phyloP scores from a whole-genome alignment of 73 alveolate genomes.

The Paramecium biaurelia region DNA sequence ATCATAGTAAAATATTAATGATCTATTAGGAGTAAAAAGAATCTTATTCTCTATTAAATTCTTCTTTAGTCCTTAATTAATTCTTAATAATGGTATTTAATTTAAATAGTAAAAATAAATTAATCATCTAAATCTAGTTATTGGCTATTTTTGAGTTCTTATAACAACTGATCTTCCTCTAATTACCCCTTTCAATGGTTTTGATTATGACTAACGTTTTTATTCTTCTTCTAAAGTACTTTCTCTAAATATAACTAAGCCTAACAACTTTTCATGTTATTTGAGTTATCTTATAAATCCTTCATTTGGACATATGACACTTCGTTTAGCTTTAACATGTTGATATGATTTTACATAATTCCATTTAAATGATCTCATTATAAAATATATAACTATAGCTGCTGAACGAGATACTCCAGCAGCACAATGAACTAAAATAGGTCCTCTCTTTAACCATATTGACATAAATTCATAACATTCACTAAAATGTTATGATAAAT shows the following conservation, averaged over 20 bases:
- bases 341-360: conserved; percentile 33
- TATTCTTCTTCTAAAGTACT: background rate
- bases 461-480: background rate
- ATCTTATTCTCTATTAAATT: no score
- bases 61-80: no score
- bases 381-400: conserved; percentile 67
- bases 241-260: background rate
- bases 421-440: conserved; percentile 75
- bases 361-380: conserved; percentile 74
- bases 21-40: no score
- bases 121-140: background rate
- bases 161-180: conserved; percentile 30
- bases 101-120: background rate
- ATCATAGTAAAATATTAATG: no score
- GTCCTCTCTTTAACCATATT: conserved; percentile 69
- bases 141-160: background rate
- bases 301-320: conserved; percentile 55
- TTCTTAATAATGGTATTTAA: background rate
- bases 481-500: background rate
- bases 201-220: background rate
- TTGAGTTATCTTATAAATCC: conserved; percentile 59
- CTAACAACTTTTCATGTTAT: conserved; percentile 16
- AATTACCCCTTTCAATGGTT: conserved; percentile 1
- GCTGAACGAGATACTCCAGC: conserved; percentile 79
- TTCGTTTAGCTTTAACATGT: conserved; percentile 44